Conservation (phyloP, 1,139 yeast species). For the Yarrowia galli region DNA sequence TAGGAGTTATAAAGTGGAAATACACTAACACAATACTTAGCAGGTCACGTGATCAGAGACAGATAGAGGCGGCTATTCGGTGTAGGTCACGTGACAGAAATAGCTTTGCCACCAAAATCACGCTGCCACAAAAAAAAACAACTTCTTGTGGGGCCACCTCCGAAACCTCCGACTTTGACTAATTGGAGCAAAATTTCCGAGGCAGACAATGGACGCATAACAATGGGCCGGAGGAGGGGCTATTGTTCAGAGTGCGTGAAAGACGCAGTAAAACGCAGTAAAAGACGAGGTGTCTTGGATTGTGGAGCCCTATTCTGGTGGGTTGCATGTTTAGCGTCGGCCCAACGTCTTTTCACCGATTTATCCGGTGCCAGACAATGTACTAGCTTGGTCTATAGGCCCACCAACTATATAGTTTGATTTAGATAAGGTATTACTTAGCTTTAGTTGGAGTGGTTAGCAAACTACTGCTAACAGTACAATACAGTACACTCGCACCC, state of each 20-base stretch:
- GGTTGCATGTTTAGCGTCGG: too few relatives aligned
- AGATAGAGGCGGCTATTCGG: too few relatives aligned
- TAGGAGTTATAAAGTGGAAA: neutral
- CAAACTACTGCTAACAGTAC: too few relatives aligned
- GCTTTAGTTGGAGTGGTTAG: too few relatives aligned
- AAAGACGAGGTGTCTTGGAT: too few relatives aligned
- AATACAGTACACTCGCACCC: too few relatives aligned
- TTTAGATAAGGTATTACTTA: too few relatives aligned
- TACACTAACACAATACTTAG: neutral
- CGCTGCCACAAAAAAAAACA: too few relatives aligned
- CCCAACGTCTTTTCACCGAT: neutral
- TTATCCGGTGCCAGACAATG: neutral
- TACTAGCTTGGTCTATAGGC: too few relatives aligned
- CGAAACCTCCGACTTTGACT: neutral
- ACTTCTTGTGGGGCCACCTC: neutral
- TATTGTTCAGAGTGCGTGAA: neutral
- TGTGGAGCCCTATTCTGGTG: neutral
- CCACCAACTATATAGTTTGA: too few relatives aligned
- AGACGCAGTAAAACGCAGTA: conserved; percentile 4
- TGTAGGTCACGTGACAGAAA: too few relatives aligned
- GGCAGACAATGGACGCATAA: neutral
- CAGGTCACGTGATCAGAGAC: neutral
- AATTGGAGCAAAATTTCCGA: neutral
- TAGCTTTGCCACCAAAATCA: too few relatives aligned
- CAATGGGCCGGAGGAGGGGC: neutral